A percentile compares a stretch with the other conserved stretches of the same genome.
Evolutionary conservation across 2,329 filamentous ascomycete genomes (phyloP).

Genomic region (Apiospora malaysiana): DNA sequence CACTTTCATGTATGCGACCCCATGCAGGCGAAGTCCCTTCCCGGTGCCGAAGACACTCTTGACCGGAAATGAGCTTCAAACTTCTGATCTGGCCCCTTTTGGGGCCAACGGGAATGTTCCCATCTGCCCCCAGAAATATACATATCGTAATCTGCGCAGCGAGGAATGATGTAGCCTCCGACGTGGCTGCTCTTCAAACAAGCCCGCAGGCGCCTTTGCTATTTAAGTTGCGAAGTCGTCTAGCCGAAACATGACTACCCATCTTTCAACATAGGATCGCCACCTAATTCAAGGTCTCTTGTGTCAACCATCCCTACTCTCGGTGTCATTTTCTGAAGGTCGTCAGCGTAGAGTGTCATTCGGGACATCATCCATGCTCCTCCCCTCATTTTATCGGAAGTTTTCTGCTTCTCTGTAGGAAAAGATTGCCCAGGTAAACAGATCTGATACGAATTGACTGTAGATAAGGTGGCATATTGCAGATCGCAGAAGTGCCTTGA

Average conservation of each 20-base stretch:
- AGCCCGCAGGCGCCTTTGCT: neutral
- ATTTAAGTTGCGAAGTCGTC: neutral
- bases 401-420: neutral
- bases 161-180: neutral
- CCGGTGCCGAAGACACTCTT: neutral
- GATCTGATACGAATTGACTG: neutral
- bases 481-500: neutral
- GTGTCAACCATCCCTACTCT: neutral
- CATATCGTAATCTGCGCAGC: neutral
- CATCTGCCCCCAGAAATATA: neutral
- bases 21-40: slow-evolving; percentile 6
- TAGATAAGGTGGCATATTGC: neutral
- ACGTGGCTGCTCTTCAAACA: neutral
- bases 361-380: neutral
- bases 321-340: neutral
- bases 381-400: no score
- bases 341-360: neutral
- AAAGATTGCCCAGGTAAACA: no score
- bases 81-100: neutral
- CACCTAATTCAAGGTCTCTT: neutral
- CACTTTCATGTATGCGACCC: neutral
- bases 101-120: neutral
- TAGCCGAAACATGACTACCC: neutral
- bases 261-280: neutral
- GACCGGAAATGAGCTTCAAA: neutral